Percentiles rank a stretch among this genome's conserved stretches.
Conservation (phyloP, 2,329 filamentous ascomycete genomes). For the Teratosphaeria destructans region DNA sequence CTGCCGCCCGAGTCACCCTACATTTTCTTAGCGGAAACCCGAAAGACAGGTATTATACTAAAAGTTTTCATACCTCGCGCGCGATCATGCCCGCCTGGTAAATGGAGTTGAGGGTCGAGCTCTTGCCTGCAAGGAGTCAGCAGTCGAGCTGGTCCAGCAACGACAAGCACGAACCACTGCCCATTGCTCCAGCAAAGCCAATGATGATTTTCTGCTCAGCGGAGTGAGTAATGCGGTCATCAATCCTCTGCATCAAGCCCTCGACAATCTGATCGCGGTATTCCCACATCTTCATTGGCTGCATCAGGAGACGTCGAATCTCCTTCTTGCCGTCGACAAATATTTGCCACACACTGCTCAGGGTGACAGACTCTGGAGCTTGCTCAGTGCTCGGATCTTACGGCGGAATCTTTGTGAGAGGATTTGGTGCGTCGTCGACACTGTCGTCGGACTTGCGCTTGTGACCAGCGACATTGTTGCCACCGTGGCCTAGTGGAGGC, state of each 20-base stretch:
- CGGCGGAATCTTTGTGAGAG: not conserved
- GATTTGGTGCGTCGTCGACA: not conserved
- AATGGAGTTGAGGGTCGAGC: constrained; percentile 15
- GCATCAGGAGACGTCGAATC: not conserved
- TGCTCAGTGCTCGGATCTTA: not conserved
- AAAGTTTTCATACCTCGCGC: constrained; percentile 5
- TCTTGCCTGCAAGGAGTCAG: constrained; percentile 8
- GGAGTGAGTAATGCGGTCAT: not conserved
- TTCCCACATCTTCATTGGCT: not conserved
- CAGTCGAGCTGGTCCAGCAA: not conserved
- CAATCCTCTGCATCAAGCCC: constrained; percentile 1
- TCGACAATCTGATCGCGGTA: constrained; percentile 3
- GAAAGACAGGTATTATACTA: too few species aligned
- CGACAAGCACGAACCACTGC: constrained; percentile 1
- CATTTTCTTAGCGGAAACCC: not conserved
- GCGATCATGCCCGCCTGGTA: constrained; percentile 12
- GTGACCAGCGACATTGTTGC: not conserved
- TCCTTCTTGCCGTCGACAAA: not conserved
- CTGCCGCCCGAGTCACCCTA: constrained; percentile 11
- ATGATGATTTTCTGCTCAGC: constrained; percentile 2
- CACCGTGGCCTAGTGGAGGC: not conserved
- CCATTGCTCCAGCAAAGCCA: constrained; percentile 11
- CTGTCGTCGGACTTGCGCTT: not conserved
- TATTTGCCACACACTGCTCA: not conserved
- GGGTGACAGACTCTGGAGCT: not conserved